A percentile compares a stretch with the other conserved stretches of the same genome.
phyloP scores from a whole-genome alignment of 2,329 filamentous ascomycete genomes.

The Xylaria hypoxylon region DNA sequence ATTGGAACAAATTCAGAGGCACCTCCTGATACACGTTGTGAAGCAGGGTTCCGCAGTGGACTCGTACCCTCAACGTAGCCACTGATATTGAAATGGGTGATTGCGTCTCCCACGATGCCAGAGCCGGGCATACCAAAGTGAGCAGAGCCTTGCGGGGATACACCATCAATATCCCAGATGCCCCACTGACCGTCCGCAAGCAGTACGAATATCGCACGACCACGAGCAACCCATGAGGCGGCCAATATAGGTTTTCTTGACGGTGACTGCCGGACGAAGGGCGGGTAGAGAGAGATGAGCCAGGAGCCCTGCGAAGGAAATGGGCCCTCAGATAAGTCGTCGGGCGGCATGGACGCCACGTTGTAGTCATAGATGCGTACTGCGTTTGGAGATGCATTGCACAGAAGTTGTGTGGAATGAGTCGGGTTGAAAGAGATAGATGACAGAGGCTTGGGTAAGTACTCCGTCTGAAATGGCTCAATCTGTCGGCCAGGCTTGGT shows the following conservation, averaged over 20 bases:
- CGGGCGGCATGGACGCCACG: conserved; percentile 62
- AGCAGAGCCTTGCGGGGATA: conserved; percentile 60
- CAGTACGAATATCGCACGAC: conserved; percentile 68
- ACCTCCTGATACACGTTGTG: conserved; percentile 52
- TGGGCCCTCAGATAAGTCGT: conserved; percentile 62
- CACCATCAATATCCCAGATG: conserved; percentile 74
- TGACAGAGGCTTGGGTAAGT: conserved; percentile 64
- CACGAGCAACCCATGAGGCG: conserved; percentile 71
- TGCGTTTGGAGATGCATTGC: conserved; percentile 66
- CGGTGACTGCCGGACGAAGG: conserved; percentile 62
- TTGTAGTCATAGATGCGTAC: conserved; percentile 73
- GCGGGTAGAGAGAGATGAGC: conserved; percentile 71
- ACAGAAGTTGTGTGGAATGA: conserved; percentile 68
- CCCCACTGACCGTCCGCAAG: conserved; percentile 75
- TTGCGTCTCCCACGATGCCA: conserved; percentile 67
- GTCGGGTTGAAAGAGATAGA: conserved; percentile 71
- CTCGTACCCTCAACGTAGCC: conserved; percentile 72
- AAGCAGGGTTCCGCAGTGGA: conserved; percentile 61
- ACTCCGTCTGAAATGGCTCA: conserved; percentile 71
- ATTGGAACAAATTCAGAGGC: conserved; percentile 69
- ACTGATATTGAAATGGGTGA: conserved; percentile 68
- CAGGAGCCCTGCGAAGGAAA: conserved; percentile 71
- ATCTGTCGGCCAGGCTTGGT: conserved; percentile 51
- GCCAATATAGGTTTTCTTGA: conserved; percentile 71
- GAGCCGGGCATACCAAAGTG: conserved; percentile 63